Evolutionary conservation across 2,329 filamentous ascomycete species (phyloP), one percentile per base, ranked within the genome.

Genomic region (Sphaceloma murrayae): DNA sequence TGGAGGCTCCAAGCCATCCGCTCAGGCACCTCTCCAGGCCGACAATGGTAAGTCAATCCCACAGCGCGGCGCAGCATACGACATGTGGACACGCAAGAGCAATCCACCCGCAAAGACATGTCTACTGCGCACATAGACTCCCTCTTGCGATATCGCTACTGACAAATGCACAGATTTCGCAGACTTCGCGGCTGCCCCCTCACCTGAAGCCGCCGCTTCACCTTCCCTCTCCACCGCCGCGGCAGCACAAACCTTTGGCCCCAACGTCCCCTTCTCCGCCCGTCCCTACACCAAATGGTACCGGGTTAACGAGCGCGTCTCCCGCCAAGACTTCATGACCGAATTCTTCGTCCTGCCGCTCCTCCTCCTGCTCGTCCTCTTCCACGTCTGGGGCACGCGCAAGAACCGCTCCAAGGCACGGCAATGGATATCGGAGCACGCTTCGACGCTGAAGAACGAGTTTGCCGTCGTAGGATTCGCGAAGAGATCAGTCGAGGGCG

Each of bases 231-330:
- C 64, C 17, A 68, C 69, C 47, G 60, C 70, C 49, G 59, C 67
- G 42, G 62, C 55, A 16, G 52, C 56, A 54, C 49, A 62, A 65
- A 11, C 74, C 48, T 62, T 70, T 58, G 66, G 66, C 40, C 62
- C 68, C 46, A 34, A 49, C 22, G 52, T 55, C 26, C 56, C 62
- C 38, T 62, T 64, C 34, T 64, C 69, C 64, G 70, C 46, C 62
- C 72, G 48, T 18, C 83, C 85, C 10, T 95, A 82, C 64, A 94
- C 87, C 42, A 86, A 85, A 70, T 98, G 91, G 91, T 98, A 96
- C 69, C 86, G 87, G 46, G 72, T 96, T 49, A 91, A 94, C 74
- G 88, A 96, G 74, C 86, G 91, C 58, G 80, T 88, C 57, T 79
- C 79, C 18, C 68, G 81, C 48, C 74, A 73, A 58, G 91, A 98